phyloP scores from a whole-genome alignment of 2,329 filamentous ascomycete genomes.

The Hortaea sp. region DNA sequence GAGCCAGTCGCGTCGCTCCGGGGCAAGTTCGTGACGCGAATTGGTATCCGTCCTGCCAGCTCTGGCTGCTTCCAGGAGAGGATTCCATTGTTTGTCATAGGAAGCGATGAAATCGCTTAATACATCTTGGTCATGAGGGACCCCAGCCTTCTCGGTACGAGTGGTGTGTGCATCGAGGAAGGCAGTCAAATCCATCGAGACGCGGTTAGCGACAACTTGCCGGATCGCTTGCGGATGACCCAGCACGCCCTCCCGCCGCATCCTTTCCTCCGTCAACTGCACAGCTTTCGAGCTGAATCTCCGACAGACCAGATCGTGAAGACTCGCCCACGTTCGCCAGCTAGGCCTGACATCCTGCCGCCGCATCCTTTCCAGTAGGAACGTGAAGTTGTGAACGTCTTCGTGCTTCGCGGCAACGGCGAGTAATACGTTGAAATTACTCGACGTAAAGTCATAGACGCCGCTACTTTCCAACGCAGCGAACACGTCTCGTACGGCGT shows the following conservation, averaged over 20 bases:
- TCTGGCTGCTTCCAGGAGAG: background rate
- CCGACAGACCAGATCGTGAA: slow-evolving; percentile 14
- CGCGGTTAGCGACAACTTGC: slow-evolving; percentile 4
- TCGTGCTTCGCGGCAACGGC: slow-evolving; percentile 10
- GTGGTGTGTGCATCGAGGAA: slow-evolving; percentile 5
- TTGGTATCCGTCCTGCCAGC: background rate
- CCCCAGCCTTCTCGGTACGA: background rate
- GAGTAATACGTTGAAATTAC: slow-evolving; percentile 17
- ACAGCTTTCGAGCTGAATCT: slow-evolving; percentile 5
- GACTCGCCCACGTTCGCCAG: slow-evolving; percentile 14
- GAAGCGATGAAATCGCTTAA: too few species aligned
- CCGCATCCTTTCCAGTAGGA: slow-evolving; percentile 16
- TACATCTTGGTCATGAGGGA: background rate
- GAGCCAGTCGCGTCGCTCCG: slow-evolving; percentile 13
- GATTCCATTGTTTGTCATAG: slow-evolving; percentile 1
- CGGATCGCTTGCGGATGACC: slow-evolving; percentile 5
- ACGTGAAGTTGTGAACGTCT: slow-evolving; percentile 20
- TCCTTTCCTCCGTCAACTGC: slow-evolving; percentile 7
- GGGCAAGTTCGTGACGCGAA: background rate
- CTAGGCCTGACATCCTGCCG: slow-evolving; percentile 8
- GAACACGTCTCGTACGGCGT: slow-evolving; percentile 11
- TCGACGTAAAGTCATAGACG: slow-evolving; percentile 6
- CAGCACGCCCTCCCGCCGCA: slow-evolving; percentile 17
- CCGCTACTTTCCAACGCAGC: slow-evolving; percentile 8
- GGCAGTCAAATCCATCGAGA: slow-evolving; percentile 7